Evolutionary conservation across 1,284 basidiomycete genomes (phyloP), one percentile per base, ranked within the genome.

Genomic region (Gomphus bonarii): DNA sequence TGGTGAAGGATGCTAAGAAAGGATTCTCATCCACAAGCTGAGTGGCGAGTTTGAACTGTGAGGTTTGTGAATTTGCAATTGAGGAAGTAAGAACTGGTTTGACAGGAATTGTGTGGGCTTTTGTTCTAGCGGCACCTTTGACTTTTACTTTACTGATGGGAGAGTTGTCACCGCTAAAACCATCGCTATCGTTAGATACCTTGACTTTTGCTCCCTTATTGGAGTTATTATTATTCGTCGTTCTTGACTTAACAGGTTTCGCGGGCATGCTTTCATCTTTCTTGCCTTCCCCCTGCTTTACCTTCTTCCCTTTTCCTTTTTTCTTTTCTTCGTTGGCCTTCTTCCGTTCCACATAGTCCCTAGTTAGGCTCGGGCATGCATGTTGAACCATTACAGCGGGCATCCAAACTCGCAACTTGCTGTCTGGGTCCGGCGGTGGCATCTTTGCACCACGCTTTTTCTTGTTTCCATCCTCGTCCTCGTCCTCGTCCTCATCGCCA

Each of bases 361-460:
- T 72, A 9, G 83, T 82, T 30, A 90, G 66, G 6, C 71, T 69
- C 4, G 85, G 84, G 56, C 82, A 81, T 4, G 81, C 88, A 51
- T 81, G 68, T 16, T 73, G 70, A 8, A 92, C 77, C 74, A 93
- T 84, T 59, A 78, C 82, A 14, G 84, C 86, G 0, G 88, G 85
- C 72, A 89, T 75, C 86, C 86, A 88, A 35, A 91, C 64, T 30
- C 85, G 73, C 61, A 88, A 63, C 61, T 77, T 73, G 55, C 71
- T 72, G 30, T 72, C 59, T 5, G 86, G 76, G 61, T 77, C 73
- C 3, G 75, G 69, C 6, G 76, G 74, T 12, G 67, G 63, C 59
- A 73, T 77, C 65, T 73, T 74, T 12, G 61, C 62, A 35, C 65
- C 63, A 50, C 66, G 70, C 14, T 65, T 70, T 61, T 63, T 66